These are phyloP conservation scores for Chrysanthemum seticuspe DNA, from an alignment of 129 eudicot genomes.

Conservation along the genomic window DNA sequence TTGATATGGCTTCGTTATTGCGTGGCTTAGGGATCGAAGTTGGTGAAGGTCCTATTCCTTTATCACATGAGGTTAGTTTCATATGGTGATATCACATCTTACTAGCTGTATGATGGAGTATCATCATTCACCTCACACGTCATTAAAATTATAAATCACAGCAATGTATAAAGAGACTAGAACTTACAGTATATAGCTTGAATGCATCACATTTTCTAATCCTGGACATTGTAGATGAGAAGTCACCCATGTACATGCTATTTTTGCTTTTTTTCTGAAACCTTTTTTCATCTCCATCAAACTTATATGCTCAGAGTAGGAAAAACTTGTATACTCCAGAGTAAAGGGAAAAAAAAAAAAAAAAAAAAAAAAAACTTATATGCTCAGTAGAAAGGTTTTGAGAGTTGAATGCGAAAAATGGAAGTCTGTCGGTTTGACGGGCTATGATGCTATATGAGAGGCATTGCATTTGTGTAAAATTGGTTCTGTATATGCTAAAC, in stretches of 20 bases:
- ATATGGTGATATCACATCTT: not conserved
- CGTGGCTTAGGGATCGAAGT: slow-evolving; percentile 63
- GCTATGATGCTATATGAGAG: not conserved
- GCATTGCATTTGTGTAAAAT: not conserved
- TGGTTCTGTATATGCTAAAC: not conserved
- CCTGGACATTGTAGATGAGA: too few relatives aligned
- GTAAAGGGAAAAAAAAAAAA: too few relatives aligned
- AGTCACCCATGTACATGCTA: too few relatives aligned
- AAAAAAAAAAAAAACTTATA: too few relatives aligned
- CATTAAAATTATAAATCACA: not conserved
- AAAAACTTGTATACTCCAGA: too few relatives aligned
- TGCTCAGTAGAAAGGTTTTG: too few relatives aligned
- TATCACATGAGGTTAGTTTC: slow-evolving; percentile 56
- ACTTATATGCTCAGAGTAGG: too few relatives aligned
- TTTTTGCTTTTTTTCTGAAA: too few relatives aligned
- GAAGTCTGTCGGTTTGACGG: too few relatives aligned
- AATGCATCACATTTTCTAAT: not conserved
- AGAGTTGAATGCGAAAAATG: too few relatives aligned
- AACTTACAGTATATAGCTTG: not conserved
- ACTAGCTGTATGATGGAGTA: slow-evolving; percentile 1
- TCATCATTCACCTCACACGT: not conserved
- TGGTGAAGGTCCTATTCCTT: slow-evolving; percentile 40
- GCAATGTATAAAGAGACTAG: not conserved
- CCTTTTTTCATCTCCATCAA: too few relatives aligned
- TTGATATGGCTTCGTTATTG: slow-evolving; percentile 77